Percentiles rank a stretch among this genome's conserved stretches.
These are phyloP conservation scores for Zizania palustris DNA, from an alignment of 202 grass and related monocot genomes.

Conservation along the genomic window DNA sequence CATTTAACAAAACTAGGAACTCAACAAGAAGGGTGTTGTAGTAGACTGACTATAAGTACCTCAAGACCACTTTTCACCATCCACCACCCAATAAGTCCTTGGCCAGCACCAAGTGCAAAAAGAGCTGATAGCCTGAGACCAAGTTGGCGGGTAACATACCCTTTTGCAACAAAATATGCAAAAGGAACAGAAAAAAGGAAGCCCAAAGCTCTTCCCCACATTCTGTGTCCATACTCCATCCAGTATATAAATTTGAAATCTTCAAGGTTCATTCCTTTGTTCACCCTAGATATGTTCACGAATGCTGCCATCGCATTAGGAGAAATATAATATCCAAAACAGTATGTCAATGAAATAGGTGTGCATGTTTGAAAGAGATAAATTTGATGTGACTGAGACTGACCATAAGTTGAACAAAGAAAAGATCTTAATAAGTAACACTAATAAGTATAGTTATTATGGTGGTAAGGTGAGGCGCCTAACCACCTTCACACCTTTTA, in stretches of 20 bases:
- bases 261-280: constrained; percentile 81
- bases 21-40: constrained; percentile 27
- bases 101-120: constrained; percentile 80
- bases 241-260: constrained; percentile 99
- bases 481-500: too few relatives aligned
- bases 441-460: too few relatives aligned
- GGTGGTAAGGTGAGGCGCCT: too few relatives aligned
- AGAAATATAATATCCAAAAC: constrained; percentile 33
- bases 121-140: constrained; percentile 74
- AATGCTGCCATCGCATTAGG: constrained; percentile 38
- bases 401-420: background rate
- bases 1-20: constrained; percentile 30
- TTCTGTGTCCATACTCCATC: constrained; percentile 98
- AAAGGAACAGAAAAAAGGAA: constrained; percentile 84
- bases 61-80: constrained; percentile 99
- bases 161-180: constrained; percentile 86
- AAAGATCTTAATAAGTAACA: constrained; percentile 4
- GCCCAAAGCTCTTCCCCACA: constrained; percentile 90
- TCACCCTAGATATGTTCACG: constrained; percentile 71
- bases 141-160: constrained; percentile 89
- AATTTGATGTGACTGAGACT: constrained; percentile 22
- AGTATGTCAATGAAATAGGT: background rate
- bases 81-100: constrained; percentile 97
- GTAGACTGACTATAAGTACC: constrained; percentile 46
- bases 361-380: background rate